Conservation (phyloP, 2,329 filamentous ascomycete genomes). For the Pseudopithomyces chartarum region DNA sequence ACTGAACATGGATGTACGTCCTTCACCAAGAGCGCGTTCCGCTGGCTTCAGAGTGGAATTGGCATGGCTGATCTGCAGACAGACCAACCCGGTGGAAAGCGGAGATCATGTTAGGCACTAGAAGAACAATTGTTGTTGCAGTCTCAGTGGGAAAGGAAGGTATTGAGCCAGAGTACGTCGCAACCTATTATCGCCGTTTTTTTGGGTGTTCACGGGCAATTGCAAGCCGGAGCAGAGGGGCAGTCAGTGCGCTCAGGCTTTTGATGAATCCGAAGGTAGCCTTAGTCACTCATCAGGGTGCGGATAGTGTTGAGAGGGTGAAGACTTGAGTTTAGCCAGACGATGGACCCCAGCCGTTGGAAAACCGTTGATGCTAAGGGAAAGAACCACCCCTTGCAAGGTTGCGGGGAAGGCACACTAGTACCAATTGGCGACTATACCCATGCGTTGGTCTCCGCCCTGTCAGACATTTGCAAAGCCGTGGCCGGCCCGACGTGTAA, state of each 20-base stretch:
- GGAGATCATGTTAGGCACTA: too few species aligned
- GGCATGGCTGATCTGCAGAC: too few species aligned
- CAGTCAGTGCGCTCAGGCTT: background rate
- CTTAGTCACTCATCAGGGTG: too few species aligned
- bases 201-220: too few species aligned
- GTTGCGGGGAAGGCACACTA: constrained; percentile 24
- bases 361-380: constrained; percentile 7
- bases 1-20: background rate
- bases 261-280: too few species aligned
- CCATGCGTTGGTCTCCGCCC: constrained; percentile 12
- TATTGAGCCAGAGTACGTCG: too few species aligned
- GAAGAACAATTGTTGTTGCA: too few species aligned
- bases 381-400: background rate
- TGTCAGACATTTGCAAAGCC: constrained; percentile 17
- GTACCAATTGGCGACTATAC: background rate
- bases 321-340: constrained; percentile 10
- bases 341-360: constrained; percentile 2
- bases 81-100: too few species aligned
- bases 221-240: background rate
- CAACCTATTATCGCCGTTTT: too few species aligned
- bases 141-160: too few species aligned
- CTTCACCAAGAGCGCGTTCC: too few species aligned
- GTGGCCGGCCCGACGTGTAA: constrained; percentile 2
- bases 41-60: too few species aligned
- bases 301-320: background rate